Conservation (phyloP, 2,329 filamentous ascomycete genomes). For the Dactylonectria macrodidyma region DNA sequence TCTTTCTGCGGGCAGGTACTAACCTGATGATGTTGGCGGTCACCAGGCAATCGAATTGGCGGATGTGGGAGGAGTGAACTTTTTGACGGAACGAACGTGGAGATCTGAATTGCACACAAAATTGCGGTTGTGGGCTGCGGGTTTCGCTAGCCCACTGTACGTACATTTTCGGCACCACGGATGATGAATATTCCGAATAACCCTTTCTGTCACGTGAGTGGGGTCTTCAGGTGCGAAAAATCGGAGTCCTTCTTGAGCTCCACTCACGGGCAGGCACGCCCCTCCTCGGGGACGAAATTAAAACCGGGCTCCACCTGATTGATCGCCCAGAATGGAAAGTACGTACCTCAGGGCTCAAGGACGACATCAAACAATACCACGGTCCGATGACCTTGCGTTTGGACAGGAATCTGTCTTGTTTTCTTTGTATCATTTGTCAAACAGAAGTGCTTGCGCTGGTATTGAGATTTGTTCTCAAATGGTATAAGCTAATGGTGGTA, state of each 20-base stretch:
- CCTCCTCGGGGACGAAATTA: too few relatives aligned
- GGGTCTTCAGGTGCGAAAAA: not conserved
- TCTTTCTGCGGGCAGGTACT: slow-evolving; percentile 50
- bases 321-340: too few relatives aligned
- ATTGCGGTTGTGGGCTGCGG: slow-evolving; percentile 59
- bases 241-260: too few relatives aligned
- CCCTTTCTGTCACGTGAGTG: slow-evolving; percentile 39
- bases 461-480: not conserved
- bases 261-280: too few relatives aligned
- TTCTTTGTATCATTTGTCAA: too few relatives aligned
- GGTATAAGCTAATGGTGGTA: not conserved
- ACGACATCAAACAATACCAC: too few relatives aligned
- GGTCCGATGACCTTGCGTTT: too few relatives aligned
- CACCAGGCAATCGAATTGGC: slow-evolving; percentile 66
- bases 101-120: slow-evolving; percentile 54
- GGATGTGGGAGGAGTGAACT: slow-evolving; percentile 57
- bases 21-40: slow-evolving; percentile 64
- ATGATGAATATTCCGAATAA: slow-evolving; percentile 44
- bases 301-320: too few relatives aligned
- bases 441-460: not conserved
- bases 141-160: slow-evolving; percentile 54
- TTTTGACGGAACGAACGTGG: slow-evolving; percentile 51
- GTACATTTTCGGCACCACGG: slow-evolving; percentile 51
- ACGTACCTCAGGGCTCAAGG: too few relatives aligned
- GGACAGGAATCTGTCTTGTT: too few relatives aligned